Percentiles rank a stretch among this genome's conserved stretches.
These are phyloP conservation scores for Aspergillus pseudoterreus DNA, from an alignment of 2,329 filamentous ascomycete species.

Conservation along the genomic window DNA sequence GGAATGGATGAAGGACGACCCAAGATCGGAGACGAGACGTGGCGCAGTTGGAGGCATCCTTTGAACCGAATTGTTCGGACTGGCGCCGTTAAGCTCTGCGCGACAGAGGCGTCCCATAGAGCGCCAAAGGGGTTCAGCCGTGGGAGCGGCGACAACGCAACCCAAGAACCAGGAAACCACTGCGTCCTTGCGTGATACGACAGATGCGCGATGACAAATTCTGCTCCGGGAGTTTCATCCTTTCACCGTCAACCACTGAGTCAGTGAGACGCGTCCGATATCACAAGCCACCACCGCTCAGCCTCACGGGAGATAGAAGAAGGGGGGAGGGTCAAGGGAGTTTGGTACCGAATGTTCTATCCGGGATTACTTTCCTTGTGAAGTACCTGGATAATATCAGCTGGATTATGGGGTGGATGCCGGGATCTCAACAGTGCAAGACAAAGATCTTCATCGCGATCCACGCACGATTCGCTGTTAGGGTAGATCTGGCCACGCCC, in stretches of 20 bases:
- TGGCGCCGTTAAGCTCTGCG: too few relatives aligned
- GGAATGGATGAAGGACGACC: not conserved
- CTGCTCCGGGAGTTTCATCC: not conserved
- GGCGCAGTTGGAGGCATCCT: too few relatives aligned
- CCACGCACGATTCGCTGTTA: not conserved
- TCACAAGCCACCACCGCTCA: not conserved
- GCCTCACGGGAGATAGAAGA: not conserved
- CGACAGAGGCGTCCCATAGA: too few relatives aligned
- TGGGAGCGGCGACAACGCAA: not conserved
- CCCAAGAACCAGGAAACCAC: conserved; percentile 4
- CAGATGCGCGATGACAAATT: conserved; percentile 9
- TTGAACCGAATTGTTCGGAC: too few relatives aligned
- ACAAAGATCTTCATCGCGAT: not conserved
- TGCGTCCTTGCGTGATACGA: not conserved
- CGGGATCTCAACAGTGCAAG: not conserved
- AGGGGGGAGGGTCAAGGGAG: not conserved
- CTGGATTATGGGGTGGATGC: too few relatives aligned
- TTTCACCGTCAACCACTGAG: conserved; percentile 1
- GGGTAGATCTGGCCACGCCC: not conserved
- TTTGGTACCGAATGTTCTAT: not conserved
- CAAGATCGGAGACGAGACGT: not conserved
- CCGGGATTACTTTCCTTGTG: too few relatives aligned
- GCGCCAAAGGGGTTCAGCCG: not conserved
- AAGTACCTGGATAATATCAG: too few relatives aligned
- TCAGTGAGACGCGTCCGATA: not conserved